These are phyloP conservation scores for Acanthamoeba castellanii DNA, from an alignment of 208 protist species.

Conservation along the genomic window DNA sequence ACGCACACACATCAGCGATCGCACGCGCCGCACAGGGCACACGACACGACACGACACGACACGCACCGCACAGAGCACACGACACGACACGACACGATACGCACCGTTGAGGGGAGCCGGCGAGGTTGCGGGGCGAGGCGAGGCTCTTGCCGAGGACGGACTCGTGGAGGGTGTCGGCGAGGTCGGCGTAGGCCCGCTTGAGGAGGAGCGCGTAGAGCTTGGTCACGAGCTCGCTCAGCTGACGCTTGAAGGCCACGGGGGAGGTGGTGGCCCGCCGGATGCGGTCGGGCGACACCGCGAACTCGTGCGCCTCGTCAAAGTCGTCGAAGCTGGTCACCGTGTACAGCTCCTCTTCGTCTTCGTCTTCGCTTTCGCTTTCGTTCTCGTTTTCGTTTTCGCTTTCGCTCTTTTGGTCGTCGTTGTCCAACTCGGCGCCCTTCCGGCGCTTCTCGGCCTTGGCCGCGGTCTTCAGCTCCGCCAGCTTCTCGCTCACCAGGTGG, in stretches of 20 bases:
- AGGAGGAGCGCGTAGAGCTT: conserved; percentile 68
- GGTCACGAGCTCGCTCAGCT: conserved; percentile 56
- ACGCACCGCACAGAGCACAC: too few species aligned
- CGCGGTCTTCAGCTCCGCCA: background rate
- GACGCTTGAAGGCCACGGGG: background rate
- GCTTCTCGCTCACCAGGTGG: conserved; percentile 57
- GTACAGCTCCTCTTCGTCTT: conserved; percentile 45
- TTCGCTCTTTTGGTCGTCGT: background rate
- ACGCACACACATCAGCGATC: background rate
- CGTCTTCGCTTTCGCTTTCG: background rate
- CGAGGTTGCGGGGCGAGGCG: background rate
- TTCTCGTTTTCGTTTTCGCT: background rate
- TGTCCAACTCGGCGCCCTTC: background rate
- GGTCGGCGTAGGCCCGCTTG: conserved; percentile 41
- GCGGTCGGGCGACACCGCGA: background rate
- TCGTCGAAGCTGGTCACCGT: conserved; percentile 11
- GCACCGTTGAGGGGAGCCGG: background rate
- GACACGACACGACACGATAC: background rate
- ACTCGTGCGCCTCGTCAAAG: background rate
- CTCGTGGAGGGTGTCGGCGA: conserved; percentile 23
- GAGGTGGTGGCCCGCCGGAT: background rate
- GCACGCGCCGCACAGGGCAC: too few species aligned
- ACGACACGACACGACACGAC: background rate
- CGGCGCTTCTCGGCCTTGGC: background rate
- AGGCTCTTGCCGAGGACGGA: background rate